phyloP scores from a whole-genome alignment of 768 basidiomycete genomes.

The Gautieria morchelliformis region DNA sequence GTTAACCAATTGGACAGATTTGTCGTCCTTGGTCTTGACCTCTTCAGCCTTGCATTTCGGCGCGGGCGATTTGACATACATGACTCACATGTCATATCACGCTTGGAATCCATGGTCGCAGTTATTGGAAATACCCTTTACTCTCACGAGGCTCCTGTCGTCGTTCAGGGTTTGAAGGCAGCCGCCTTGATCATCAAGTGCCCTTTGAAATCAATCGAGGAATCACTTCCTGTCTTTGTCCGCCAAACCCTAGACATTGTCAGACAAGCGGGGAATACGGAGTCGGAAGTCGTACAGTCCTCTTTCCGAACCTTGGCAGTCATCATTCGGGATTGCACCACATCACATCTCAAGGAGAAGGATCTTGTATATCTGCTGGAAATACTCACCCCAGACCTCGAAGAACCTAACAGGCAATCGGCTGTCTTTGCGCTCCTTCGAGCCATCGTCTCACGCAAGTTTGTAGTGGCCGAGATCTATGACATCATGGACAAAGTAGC shows the following conservation, averaged over 20 bases:
- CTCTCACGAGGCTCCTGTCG: slow-evolving; percentile 65
- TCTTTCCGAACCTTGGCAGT: slow-evolving; percentile 80
- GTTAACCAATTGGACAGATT: slow-evolving; percentile 41
- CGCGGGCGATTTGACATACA: slow-evolving; percentile 81
- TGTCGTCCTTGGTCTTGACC: slow-evolving; percentile 82
- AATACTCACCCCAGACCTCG: slow-evolving; percentile 79
- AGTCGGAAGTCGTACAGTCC: slow-evolving; percentile 82
- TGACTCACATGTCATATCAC: slow-evolving; percentile 61
- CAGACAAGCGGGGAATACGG: slow-evolving; percentile 73
- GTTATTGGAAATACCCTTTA: slow-evolving; percentile 90
- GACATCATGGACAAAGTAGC: slow-evolving; percentile 92
- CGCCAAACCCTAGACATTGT: slow-evolving; percentile 78
- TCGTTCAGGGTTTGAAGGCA: slow-evolving; percentile 68
- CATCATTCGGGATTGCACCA: slow-evolving; percentile 82
- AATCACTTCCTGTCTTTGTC: slow-evolving; percentile 74
- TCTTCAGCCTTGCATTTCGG: slow-evolving; percentile 81
- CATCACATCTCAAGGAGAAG: slow-evolving; percentile 76
- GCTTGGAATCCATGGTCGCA: slow-evolving; percentile 78
- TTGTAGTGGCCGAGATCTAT: slow-evolving; percentile 94
- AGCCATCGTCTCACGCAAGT: slow-evolving; percentile 82
- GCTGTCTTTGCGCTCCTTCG: slow-evolving; percentile 83
- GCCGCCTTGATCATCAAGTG: slow-evolving; percentile 75
- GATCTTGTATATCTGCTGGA: slow-evolving; percentile 84
- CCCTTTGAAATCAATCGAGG: slow-evolving; percentile 64
- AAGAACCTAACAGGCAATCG: slow-evolving; percentile 78